Base-by-base conservation (phyloP, 495 filamentous ascomycete genomes). In the Penicillium waksmanii region DNA sequence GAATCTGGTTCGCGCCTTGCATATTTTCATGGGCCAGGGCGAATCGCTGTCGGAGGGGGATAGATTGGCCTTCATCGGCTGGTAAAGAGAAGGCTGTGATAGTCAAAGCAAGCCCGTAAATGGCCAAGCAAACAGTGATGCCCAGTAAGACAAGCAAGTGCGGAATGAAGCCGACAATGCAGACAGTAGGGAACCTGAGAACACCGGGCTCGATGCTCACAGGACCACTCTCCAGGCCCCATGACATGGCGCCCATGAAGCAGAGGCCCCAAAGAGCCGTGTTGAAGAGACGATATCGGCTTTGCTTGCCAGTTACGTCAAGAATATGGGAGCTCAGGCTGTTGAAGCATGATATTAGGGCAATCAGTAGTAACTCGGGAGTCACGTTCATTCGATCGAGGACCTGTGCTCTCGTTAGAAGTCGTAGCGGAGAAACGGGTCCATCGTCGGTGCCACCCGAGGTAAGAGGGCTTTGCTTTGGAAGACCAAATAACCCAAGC, bases 151-250 rank as follows among this genome's bases (percentile, higher is more conserved):
- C 88, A 15, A 96, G 76, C 1, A 98, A 73, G 68, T 98, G 96
- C 0, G 95, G 95, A 44, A 98, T 90, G 66, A 97, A 96, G 1
- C 94, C 93, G 43, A 98, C 87, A 48, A 98, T 91, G 71, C 90
- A 97, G 34, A 98, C 93, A 0, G 93, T 97, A 17, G 95, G 95
- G 61, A 94, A 97, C 55, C 88, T 83, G 13, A 96, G 82, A 7
- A 89, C 75, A 6, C 84, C 74, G 3, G 71, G 66, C 51, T 77
- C 79, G 11, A 66, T 66, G 46, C 66, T 73, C 1, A 76, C 58
- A 1, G 80, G 85, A 52, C 88, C 86, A 43, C 76, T 79, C 43
- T 84, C 66, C 31, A 90, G 81, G 40, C 89, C 90, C 83, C 88
- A 90, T 1, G 85, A 72, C 60, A 96, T 89, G 12, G 87, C 84